Percentiles rank a stretch among this genome's conserved stretches.
Evolutionary conservation across 345 rosid species (phyloP).

Genomic region (Citrus mangshanensis): DNA sequence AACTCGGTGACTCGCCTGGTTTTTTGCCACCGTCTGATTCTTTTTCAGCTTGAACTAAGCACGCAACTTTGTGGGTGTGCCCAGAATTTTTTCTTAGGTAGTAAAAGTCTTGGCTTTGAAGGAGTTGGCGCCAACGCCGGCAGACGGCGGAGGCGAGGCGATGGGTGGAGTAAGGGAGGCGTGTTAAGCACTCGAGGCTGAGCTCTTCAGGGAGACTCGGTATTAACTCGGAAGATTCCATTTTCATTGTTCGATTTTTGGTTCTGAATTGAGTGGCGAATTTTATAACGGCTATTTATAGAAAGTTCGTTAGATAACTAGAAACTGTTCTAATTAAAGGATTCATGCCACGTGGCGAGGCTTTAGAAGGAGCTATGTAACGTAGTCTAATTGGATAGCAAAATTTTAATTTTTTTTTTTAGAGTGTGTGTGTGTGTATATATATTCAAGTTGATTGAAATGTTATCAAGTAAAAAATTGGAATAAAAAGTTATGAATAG

Average conservation of each 20-base stretch:
- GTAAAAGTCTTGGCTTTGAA: constrained; percentile 44
- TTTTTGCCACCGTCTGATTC: constrained; percentile 12
- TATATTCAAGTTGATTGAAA: too few species aligned
- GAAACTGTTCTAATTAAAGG: background rate
- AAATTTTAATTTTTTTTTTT: background rate
- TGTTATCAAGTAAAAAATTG: too few species aligned
- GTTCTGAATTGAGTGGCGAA: background rate
- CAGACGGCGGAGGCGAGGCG: constrained; percentile 45
- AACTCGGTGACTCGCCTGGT: constrained; percentile 31
- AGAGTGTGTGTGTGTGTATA: too few species aligned
- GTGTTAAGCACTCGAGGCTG: constrained; percentile 53
- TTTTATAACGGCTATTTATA: background rate
- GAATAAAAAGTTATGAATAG: too few species aligned
- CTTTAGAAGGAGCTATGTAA: background rate
- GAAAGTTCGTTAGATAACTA: background rate
- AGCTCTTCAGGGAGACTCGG: constrained; percentile 54
- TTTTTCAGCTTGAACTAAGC: constrained; percentile 44
- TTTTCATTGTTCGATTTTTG: background rate
- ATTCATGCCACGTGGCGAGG: background rate
- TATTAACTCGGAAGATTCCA: constrained; percentile 31
- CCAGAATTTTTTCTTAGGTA: constrained; percentile 38
- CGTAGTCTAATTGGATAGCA: background rate
- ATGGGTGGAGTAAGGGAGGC: constrained; percentile 44
- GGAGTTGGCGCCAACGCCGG: constrained; percentile 46
- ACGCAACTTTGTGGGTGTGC: constrained; percentile 45